Conservation (phyloP, 1,139 yeast genomes). For the Yamadazyma diospyri region DNA sequence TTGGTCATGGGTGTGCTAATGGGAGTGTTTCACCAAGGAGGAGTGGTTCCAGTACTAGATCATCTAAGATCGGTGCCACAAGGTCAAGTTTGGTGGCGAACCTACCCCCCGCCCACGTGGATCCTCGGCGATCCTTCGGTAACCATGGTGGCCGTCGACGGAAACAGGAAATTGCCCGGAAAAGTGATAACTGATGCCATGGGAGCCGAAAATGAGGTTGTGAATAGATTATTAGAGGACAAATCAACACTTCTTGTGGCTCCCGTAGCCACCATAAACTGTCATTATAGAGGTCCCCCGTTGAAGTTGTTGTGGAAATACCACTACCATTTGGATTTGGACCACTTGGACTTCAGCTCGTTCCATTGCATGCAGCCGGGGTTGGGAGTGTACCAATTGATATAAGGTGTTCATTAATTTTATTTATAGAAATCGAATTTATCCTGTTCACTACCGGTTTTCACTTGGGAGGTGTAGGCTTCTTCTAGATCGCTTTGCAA, state of each 20-base stretch:
- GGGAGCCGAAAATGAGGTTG: conserved; percentile 42
- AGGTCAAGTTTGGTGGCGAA: conserved; percentile 81
- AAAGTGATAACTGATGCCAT: conserved; percentile 44
- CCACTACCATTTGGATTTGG: conserved; percentile 56
- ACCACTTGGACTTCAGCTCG: conserved; percentile 57
- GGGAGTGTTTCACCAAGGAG: conserved; percentile 90
- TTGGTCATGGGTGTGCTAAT: conserved; percentile 54
- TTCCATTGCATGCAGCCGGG: conserved; percentile 55
- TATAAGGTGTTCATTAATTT: conserved; percentile 11
- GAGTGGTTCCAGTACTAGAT: conserved; percentile 67
- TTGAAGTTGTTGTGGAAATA: conserved; percentile 41
- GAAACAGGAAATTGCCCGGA: conserved; percentile 6
- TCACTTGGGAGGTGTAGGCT: conserved; percentile 95
- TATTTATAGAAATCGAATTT: conserved; percentile 96
- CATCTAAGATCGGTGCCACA: conserved; percentile 15
- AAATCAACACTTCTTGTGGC: conserved; percentile 38
- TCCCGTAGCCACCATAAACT: conserved; percentile 46
- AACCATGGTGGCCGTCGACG: conserved; percentile 17
- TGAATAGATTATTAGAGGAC: conserved; percentile 6
- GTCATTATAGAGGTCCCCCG: conserved; percentile 9
- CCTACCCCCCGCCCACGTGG: conserved; percentile 94
- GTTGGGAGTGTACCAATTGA: conserved; percentile 47
- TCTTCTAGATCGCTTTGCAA: conserved; percentile 95
- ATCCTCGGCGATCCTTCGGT: conserved; percentile 45
- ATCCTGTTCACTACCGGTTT: conserved; percentile 92